These are phyloP conservation scores for Atkinsonella hypoxylon DNA, from an alignment of 2,329 filamentous ascomycete genomes.

Conservation along the genomic window DNA sequence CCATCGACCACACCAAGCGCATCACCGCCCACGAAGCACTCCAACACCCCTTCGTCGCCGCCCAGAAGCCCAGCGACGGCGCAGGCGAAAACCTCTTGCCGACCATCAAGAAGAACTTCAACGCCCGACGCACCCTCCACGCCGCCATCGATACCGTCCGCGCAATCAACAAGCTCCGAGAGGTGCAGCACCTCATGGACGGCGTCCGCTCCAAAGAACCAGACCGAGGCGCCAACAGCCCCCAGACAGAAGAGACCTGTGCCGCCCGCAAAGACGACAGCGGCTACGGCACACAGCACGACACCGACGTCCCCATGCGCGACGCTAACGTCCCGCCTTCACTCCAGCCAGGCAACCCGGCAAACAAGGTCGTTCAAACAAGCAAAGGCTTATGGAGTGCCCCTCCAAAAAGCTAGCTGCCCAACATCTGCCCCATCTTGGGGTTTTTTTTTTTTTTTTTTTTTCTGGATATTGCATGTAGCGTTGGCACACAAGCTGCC, in stretches of 20 bases:
- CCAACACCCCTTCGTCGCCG: conserved; percentile 52
- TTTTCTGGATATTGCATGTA: not conserved
- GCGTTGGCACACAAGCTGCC: not conserved
- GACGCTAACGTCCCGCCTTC: conserved; percentile 39
- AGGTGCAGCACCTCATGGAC: conserved; percentile 47
- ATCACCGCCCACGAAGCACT: conserved; percentile 82
- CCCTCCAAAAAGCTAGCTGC: conserved; percentile 15
- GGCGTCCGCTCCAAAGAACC: conserved; percentile 43
- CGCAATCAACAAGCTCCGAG: conserved; percentile 58
- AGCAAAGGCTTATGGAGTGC: conserved; percentile 50
- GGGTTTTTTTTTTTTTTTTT: not conserved
- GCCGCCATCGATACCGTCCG: conserved; percentile 60
- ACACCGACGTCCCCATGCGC: conserved; percentile 31
- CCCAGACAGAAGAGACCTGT: conserved; percentile 6
- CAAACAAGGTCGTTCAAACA: conserved; percentile 49
- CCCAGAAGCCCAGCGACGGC: conserved; percentile 33
- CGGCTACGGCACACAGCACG: conserved; percentile 33
- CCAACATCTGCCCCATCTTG: no score
- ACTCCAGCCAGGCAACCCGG: conserved; percentile 41
- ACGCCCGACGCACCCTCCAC: conserved; percentile 55
- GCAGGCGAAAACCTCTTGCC: conserved; percentile 51
- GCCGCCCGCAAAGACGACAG: conserved; percentile 31
- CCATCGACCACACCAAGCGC: conserved; percentile 73
- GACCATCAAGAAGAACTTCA: conserved; percentile 64
- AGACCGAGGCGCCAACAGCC: conserved; percentile 19